Conservation (phyloP, 164 flowering plant species). For the Cinnamomum chago region DNA sequence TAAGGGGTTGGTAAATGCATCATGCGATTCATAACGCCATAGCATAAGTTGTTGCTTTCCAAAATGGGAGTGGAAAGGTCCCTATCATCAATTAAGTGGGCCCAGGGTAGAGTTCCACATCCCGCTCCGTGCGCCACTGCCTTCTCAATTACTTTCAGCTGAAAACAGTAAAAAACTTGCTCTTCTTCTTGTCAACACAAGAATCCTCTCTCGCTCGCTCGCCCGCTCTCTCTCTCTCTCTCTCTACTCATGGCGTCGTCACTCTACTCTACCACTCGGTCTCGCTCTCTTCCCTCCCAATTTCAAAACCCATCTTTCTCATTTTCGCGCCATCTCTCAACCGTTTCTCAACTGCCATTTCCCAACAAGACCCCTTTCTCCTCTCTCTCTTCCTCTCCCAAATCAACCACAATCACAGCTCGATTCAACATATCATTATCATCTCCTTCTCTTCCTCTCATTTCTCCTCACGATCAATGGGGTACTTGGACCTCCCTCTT, state of each 20-base stretch:
- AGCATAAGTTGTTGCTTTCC: no score
- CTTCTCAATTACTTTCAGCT: no score
- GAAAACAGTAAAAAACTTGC: no score
- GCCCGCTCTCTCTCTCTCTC: no score
- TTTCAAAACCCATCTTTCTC: neutral
- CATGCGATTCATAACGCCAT: no score
- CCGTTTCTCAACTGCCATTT: neutral
- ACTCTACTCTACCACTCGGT: neutral
- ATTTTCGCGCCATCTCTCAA: neutral
- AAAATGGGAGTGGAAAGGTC: no score
- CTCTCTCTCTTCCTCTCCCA: neutral
- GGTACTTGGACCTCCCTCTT: slow-evolving; percentile 90
- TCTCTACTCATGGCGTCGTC: neutral
- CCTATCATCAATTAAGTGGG: no score
- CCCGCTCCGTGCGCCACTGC: no score
- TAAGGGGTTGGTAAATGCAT: no score
- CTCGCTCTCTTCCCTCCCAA: neutral
- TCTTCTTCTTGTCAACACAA: no score
- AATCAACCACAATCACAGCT: neutral
- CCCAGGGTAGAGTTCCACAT: no score
- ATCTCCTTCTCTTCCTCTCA: slow-evolving; percentile 34
- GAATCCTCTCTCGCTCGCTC: no score
- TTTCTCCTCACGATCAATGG: slow-evolving; percentile 82
- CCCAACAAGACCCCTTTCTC: neutral
- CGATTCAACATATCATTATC: slow-evolving; percentile 1